Conservation (phyloP, 495 filamentous ascomycete species). For the Letharia lupina region DNA sequence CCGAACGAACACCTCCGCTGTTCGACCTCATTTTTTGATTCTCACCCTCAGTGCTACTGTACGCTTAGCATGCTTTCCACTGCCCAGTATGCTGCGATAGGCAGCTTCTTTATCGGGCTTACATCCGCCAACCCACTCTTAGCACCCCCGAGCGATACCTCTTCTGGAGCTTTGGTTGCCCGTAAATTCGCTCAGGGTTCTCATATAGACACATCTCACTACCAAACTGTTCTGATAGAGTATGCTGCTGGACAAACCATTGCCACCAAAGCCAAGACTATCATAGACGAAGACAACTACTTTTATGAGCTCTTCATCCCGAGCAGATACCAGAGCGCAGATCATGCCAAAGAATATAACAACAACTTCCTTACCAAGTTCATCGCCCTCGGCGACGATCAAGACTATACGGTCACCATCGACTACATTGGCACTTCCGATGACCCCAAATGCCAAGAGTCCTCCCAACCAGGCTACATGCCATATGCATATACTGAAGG, state of each 20-base stretch:
- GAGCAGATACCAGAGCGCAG: not conserved
- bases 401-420: not conserved
- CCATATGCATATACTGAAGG: not conserved
- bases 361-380: not conserved
- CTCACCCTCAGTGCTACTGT: not conserved
- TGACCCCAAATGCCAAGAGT: not conserved
- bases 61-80: not conserved
- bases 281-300: not conserved
- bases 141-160: not conserved
- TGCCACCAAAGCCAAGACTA: not conserved
- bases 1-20: not conserved
- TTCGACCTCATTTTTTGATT: not conserved
- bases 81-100: not conserved
- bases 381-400: not conserved
- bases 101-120: not conserved
- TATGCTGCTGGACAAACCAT: not conserved
- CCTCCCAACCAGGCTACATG: not conserved
- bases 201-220: not conserved
- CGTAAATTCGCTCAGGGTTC: not conserved
- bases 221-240: not conserved
- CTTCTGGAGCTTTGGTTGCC: slow-evolving; percentile 1
- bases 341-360: not conserved
- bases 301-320: not conserved
- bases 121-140: not conserved
- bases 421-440: not conserved